Percentiles rank a stretch among this genome's conserved stretches.
These are phyloP conservation scores for Debaryomyces maramus DNA, from an alignment of 805 yeast species.

Conservation along the genomic window DNA sequence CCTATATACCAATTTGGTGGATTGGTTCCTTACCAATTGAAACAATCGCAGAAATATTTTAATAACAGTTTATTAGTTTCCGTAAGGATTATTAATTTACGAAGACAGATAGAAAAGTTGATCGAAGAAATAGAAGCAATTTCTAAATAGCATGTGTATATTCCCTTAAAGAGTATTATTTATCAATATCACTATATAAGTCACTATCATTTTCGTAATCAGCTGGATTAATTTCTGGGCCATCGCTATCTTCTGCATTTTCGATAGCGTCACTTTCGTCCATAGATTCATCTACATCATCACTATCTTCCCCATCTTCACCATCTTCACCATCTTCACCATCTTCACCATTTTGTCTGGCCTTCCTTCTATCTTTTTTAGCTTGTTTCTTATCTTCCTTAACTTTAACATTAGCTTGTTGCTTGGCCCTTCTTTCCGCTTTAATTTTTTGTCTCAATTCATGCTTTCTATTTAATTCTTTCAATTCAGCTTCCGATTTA, in stretches of 20 bases:
- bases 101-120: conserved; percentile 17
- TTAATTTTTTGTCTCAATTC: conserved; percentile 59
- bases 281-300: conserved; percentile 26
- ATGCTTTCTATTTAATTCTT: conserved; percentile 66
- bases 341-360: conserved; percentile 43
- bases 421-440: conserved; percentile 72
- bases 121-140: conserved; percentile 16
- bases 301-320: conserved; percentile 20
- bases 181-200: conserved; percentile 40
- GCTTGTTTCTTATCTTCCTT: conserved; percentile 74
- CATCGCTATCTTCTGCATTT: conserved; percentile 27
- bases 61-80: conserved; percentile 26
- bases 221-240: conserved; percentile 38
- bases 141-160: conserved; percentile 2
- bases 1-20: conserved; percentile 51
- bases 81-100: conserved; percentile 22
- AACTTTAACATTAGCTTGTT: conserved; percentile 72
- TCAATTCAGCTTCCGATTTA: conserved; percentile 62
- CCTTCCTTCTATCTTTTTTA: conserved; percentile 67
- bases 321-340: conserved; percentile 17
- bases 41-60: conserved; percentile 40
- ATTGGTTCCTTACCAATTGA: conserved; percentile 44
- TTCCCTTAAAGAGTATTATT: conserved; percentile 7
- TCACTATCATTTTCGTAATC: conserved; percentile 55
- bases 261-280: conserved; percentile 23